These are phyloP conservation scores for Paramecium sexaurelia DNA, from an alignment of 73 alveolate species.

Conservation along the genomic window DNA sequence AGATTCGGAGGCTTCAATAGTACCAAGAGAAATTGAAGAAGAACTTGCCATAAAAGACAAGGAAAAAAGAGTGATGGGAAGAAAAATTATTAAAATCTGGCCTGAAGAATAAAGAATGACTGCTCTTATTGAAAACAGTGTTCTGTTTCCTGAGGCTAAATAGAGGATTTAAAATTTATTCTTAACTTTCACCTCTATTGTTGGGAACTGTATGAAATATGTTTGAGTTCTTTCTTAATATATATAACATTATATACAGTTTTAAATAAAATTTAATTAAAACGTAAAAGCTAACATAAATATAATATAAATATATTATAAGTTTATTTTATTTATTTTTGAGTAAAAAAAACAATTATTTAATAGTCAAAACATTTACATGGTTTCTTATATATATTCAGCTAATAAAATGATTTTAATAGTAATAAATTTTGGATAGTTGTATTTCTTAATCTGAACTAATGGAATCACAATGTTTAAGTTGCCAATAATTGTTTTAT, in stretches of 20 bases:
- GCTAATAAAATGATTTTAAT: too few relatives aligned
- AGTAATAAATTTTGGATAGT: too few relatives aligned
- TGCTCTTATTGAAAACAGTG: constrained; percentile 13
- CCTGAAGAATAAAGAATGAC: constrained; percentile 28
- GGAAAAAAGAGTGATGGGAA: constrained; percentile 3
- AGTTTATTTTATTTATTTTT: background rate
- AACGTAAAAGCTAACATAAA: background rate
- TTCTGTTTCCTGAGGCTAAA: constrained; percentile 26
- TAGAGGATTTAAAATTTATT: background rate
- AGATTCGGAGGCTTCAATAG: background rate
- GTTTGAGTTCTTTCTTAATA: constrained; percentile 19
- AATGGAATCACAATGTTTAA: too few relatives aligned
- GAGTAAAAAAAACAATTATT: background rate
- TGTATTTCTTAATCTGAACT: too few relatives aligned
- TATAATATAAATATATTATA: background rate
- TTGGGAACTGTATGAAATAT: background rate
- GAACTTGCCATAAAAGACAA: background rate
- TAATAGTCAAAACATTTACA: background rate
- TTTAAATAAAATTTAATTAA: background rate
- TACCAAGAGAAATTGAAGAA: constrained; percentile 1
- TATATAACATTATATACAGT: constrained; percentile 24
- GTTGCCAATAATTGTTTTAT: too few relatives aligned
- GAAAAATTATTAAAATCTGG: constrained; percentile 23
- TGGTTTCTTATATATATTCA: background rate
- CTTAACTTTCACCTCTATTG: background rate